A percentile compares a stretch with the other conserved stretches of the same genome.
These are phyloP conservation scores for Claviceps fusiformis DNA, from an alignment of 2,329 filamentous ascomycete genomes.

Conservation along the genomic window DNA sequence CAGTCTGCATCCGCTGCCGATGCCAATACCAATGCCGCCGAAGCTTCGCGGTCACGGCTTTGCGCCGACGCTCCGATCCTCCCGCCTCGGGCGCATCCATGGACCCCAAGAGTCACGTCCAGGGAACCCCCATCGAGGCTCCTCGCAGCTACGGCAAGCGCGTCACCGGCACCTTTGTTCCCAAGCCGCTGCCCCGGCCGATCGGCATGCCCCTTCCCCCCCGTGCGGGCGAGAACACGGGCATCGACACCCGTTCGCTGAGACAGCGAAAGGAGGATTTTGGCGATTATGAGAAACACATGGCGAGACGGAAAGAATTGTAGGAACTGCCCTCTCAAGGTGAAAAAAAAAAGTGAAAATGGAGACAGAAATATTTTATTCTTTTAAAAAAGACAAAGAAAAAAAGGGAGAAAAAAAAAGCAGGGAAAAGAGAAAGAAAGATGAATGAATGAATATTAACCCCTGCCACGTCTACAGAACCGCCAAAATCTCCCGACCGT, in stretches of 20 bases:
- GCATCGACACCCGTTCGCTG: slow-evolving; percentile 53
- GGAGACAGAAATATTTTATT: no score
- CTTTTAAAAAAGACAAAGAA: no score
- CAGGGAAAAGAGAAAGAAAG: no score
- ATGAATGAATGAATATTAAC: no score
- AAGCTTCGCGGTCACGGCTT: slow-evolving; percentile 31
- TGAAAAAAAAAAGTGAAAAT: no score
- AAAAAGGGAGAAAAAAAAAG: no score
- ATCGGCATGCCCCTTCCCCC: slow-evolving; percentile 73
- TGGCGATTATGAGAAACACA: slow-evolving; percentile 71
- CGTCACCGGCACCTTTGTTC: slow-evolving; percentile 38
- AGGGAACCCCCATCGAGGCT: slow-evolving; percentile 39
- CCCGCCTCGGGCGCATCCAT: slow-evolving; percentile 22
- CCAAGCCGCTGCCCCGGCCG: slow-evolving; percentile 51
- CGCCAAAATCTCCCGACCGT: slow-evolving; percentile 66
- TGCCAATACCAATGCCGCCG: slow-evolving; percentile 26
- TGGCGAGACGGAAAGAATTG: slow-evolving; percentile 63
- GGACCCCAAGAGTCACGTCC: slow-evolving; percentile 24
- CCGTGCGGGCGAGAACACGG: slow-evolving; percentile 65
- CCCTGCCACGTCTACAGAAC: slow-evolving; percentile 33
- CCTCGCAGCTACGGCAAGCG: slow-evolving; percentile 47
- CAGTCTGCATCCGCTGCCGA: slow-evolving; percentile 32
- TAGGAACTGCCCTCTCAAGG: slow-evolving; percentile 21
- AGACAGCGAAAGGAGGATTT: slow-evolving; percentile 65
- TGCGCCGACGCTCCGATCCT: slow-evolving; percentile 17